Conservation (phyloP, 2,329 filamentous ascomycete species). For the Magnaporthiopsis rhizophila region DNA sequence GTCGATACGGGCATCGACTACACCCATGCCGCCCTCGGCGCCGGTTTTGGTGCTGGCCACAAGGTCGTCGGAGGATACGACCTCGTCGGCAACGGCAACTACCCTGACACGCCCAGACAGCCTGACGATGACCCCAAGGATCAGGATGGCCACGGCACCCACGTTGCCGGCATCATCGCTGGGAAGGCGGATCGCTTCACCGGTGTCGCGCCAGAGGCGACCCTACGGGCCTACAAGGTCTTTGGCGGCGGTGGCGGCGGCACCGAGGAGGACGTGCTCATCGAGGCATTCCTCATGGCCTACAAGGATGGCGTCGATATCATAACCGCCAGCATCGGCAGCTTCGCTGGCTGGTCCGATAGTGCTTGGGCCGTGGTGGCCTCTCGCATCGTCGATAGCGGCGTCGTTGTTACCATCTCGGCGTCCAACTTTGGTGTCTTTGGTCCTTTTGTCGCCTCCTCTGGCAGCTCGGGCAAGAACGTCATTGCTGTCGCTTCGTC, state of each 20-base stretch:
- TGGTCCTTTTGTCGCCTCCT: slow-evolving; percentile 6
- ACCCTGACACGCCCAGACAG: background rate
- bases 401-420: slow-evolving; percentile 30
- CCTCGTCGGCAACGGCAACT: slow-evolving; percentile 15
- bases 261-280: slow-evolving; percentile 22
- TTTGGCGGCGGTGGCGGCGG: slow-evolving; percentile 14
- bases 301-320: slow-evolving; percentile 30
- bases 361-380: slow-evolving; percentile 29
- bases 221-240: slow-evolving; percentile 18
- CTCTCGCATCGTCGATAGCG: slow-evolving; percentile 30
- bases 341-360: slow-evolving; percentile 16
- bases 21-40: slow-evolving; percentile 20
- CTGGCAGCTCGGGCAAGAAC: slow-evolving; percentile 26
- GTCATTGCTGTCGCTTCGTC: slow-evolving; percentile 38
- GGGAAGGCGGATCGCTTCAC: slow-evolving; percentile 13
- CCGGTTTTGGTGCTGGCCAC: slow-evolving; percentile 15
- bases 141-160: slow-evolving; percentile 17
- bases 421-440: slow-evolving; percentile 30
- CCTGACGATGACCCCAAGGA: slow-evolving; percentile 18
- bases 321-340: slow-evolving; percentile 23
- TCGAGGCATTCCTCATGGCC: slow-evolving; percentile 27
- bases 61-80: slow-evolving; percentile 18
- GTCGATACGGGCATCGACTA: slow-evolving; percentile 17
- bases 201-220: slow-evolving; percentile 19
- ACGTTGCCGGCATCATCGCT: slow-evolving; percentile 21